A percentile compares a stretch with the other conserved stretches of the same genome.
phyloP scores from a whole-genome alignment of 2,329 filamentous ascomycete genomes.

The Didymella exigua region DNA sequence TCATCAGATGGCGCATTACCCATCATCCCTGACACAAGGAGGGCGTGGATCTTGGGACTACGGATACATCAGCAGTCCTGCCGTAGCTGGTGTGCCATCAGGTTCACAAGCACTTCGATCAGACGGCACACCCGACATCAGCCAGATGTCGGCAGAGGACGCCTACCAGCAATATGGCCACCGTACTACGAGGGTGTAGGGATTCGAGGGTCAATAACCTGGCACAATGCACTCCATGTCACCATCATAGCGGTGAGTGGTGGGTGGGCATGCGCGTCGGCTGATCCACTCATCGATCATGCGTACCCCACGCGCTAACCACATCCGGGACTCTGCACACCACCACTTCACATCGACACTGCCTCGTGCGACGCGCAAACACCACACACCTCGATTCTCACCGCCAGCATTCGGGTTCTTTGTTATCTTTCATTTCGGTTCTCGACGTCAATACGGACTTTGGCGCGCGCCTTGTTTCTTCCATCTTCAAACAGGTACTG shows the following conservation, averaged over 20 bases:
- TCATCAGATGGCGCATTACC: constrained; percentile 45
- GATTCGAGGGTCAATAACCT: constrained; percentile 11
- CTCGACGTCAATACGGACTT: constrained; percentile 25
- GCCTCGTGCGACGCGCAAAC: constrained; percentile 31
- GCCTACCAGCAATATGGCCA: constrained; percentile 47
- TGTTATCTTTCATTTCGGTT: constrained; percentile 11
- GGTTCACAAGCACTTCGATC: constrained; percentile 41
- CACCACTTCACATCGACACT: constrained; percentile 34
- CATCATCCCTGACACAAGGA: constrained; percentile 35
- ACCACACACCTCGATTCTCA: constrained; percentile 10
- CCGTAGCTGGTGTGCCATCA: constrained; percentile 33
- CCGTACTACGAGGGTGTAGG: constrained; percentile 46
- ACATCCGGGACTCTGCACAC: constrained; percentile 30
- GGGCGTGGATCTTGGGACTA: constrained; percentile 47
- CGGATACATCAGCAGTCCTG: constrained; percentile 38
- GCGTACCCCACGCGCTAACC: constrained; percentile 37
- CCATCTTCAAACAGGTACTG: constrained; percentile 14
- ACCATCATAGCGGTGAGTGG: constrained; percentile 24
- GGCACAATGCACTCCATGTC: constrained; percentile 18
- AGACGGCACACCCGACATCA: constrained; percentile 37
- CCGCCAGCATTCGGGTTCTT: background rate
- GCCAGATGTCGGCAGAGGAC: constrained; percentile 38
- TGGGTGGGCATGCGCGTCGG: constrained; percentile 37
- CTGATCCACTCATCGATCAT: constrained; percentile 42
- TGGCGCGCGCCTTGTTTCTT: constrained; percentile 12